These are phyloP conservation scores for Solanum corneliomulleri DNA, from an alignment of 257 asterid species.

Conservation along the genomic window DNA sequence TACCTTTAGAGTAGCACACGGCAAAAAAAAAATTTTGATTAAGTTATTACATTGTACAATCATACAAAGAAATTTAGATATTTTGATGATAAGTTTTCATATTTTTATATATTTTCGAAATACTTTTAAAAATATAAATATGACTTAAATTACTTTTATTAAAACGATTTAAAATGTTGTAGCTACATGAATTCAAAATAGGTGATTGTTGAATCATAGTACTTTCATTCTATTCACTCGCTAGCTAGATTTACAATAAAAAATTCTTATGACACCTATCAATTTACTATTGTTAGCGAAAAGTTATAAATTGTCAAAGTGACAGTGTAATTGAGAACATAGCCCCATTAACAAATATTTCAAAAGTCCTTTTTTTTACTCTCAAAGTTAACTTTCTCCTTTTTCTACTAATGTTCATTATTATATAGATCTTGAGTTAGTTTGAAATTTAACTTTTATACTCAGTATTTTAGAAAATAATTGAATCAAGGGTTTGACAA, in stretches of 20 bases:
- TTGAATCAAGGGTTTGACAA: background rate
- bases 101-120: background rate
- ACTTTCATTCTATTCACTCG: background rate
- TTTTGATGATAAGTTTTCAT: background rate
- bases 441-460: too few relatives aligned
- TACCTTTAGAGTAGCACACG: background rate
- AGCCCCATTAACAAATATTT: too few relatives aligned
- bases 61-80: background rate
- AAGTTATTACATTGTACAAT: background rate
- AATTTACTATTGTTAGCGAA: background rate
- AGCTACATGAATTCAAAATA: background rate
- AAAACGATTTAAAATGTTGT: rapidly evolving
- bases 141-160: background rate
- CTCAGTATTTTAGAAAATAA: too few relatives aligned
- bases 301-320: too few relatives aligned
- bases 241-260: background rate
- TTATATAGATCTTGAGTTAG: background rate
- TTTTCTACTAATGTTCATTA: background rate
- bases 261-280: background rate
- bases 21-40: too few relatives aligned
- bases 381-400: background rate
- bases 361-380: too few relatives aligned
- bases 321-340: too few relatives aligned
- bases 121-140: background rate
- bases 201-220: background rate